Base-by-base conservation (phyloP, 2,329 filamentous ascomycete genomes). In the Fusarium succisae region DNA sequence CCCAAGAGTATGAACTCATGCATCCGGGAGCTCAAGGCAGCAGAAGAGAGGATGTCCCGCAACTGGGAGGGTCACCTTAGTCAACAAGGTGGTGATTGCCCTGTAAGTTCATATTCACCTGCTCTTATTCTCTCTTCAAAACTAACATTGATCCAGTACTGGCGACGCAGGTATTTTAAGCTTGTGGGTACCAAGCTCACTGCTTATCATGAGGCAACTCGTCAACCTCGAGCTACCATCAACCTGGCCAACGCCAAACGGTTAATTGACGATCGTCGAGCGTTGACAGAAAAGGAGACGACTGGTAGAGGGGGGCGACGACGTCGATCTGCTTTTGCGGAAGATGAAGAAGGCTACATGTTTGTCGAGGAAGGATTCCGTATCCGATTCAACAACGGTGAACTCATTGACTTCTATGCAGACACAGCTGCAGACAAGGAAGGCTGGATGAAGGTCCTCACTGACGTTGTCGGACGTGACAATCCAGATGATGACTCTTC, bases 331-430 rank as follows among this genome's bases (percentile, higher is more conserved):
- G 96, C 94, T 17, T 99, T 99, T 82, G 95, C 96, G 4, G 96
- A 98, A 83, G 96, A 99, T 75, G 96, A 99, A 84, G 96, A 99
- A 81, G 96, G 96, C 47, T 99, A 99, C 86, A 98, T 98, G 93
- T 99, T 99, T 82, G 96, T 99, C 60, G 96, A 99, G 82, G 96
- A 99, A 82, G 96, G 96, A 6, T 99, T 99, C 92, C 94, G 96
- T 45, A 97, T 99, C 81, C 94, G 96, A 66, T 99, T 99, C 84
- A 97, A 94, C 81, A 99, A 99, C 79, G 96, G 96, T 70, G 96
- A 99, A 84, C 91, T 98, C 73, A 99, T 99, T 80, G 96, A 98
- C 86, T 98, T 98, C 82, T 98, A 99, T 80, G 96, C 96, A 79
- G 96, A 98, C 83, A 95, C 91, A 38, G 90, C 92, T 4, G 90